A percentile compares a stretch with the other conserved stretches of the same genome.
These are phyloP conservation scores for Bonia amplexicaulis DNA, from an alignment of 176 grass and related monocot species.

Conservation along the genomic window DNA sequence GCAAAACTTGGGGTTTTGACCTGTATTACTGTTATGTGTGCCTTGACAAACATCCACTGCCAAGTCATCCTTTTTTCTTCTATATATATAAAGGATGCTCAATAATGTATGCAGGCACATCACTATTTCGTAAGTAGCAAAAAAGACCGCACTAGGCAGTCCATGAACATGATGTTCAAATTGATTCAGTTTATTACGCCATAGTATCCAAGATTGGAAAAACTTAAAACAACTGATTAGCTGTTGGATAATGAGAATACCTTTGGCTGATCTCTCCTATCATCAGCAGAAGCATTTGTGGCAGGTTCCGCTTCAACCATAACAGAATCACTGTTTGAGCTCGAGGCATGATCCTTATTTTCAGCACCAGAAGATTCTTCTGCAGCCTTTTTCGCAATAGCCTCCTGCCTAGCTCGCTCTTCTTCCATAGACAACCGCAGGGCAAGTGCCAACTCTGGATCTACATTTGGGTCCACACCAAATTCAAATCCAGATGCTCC, in stretches of 20 bases:
- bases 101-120: neutral
- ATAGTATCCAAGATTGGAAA: neutral
- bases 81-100: neutral
- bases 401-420: conserved; percentile 89
- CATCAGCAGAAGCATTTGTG: conserved; percentile 42
- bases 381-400: conserved; percentile 66
- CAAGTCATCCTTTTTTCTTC: neutral
- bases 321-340: conserved; percentile 51
- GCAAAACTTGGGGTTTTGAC: neutral
- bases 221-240: neutral
- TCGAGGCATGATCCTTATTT: conserved; percentile 50
- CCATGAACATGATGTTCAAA: neutral
- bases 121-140: neutral
- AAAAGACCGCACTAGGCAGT: neutral
- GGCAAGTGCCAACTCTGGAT: conserved; percentile 90
- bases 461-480: conserved; percentile 94
- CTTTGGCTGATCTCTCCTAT: conserved; percentile 51
- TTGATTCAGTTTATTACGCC: neutral
- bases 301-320: conserved; percentile 55
- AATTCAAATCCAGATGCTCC: conserved; percentile 90
- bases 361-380: conserved; percentile 54
- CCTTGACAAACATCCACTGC: neutral
- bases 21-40: neutral
- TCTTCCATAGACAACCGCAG: conserved; percentile 98
- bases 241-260: neutral